phyloP scores from a whole-genome alignment of 2,329 filamentous ascomycete genomes.

The Xylariaceae sp. region DNA sequence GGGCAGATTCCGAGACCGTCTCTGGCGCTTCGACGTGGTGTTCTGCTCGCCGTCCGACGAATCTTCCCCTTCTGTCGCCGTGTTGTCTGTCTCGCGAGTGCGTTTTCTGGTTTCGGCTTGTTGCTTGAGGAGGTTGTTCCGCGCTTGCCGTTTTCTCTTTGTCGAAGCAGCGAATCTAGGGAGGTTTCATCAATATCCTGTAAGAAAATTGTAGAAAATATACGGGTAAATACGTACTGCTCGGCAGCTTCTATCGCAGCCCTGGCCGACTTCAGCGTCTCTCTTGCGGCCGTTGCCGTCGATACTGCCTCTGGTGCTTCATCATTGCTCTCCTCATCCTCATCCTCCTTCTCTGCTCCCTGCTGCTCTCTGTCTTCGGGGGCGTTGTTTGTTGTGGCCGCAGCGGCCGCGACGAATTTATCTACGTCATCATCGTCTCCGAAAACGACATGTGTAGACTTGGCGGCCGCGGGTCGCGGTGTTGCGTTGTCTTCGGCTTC shows the following conservation, averaged over 20 bases:
- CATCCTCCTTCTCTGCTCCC: slow-evolving; percentile 36
- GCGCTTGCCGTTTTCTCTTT: slow-evolving; percentile 54
- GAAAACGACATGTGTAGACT: slow-evolving; percentile 33
- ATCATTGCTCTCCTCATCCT: slow-evolving; percentile 43
- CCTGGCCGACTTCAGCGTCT: slow-evolving; percentile 44
- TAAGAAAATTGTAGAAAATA: not conserved
- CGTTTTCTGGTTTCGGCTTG: slow-evolving; percentile 51
- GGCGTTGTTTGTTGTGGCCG: slow-evolving; percentile 14
- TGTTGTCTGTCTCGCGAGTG: slow-evolving; percentile 16
- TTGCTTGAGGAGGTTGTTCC: slow-evolving; percentile 51
- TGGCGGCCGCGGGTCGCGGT: slow-evolving; percentile 21
- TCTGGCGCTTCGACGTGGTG: slow-evolving; percentile 27
- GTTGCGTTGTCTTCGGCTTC: slow-evolving; percentile 15
- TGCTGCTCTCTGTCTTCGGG: slow-evolving; percentile 33
- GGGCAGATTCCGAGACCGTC: slow-evolving; percentile 39
- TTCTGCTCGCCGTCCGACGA: slow-evolving; percentile 15
- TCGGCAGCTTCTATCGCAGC: slow-evolving; percentile 48
- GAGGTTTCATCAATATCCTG: slow-evolving; percentile 8
- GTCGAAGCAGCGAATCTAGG: slow-evolving; percentile 46
- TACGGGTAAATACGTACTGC: slow-evolving; percentile 41
- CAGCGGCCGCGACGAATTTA: slow-evolving; percentile 30
- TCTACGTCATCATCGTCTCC: slow-evolving; percentile 34
- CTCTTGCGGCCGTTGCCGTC: slow-evolving; percentile 44
- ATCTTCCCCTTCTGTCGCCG: slow-evolving; percentile 1
- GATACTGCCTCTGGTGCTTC: slow-evolving; percentile 58